These are phyloP conservation scores for Phylloporus sp. DNA, from an alignment of 768 basidiomycete genomes.

Conservation along the genomic window DNA sequence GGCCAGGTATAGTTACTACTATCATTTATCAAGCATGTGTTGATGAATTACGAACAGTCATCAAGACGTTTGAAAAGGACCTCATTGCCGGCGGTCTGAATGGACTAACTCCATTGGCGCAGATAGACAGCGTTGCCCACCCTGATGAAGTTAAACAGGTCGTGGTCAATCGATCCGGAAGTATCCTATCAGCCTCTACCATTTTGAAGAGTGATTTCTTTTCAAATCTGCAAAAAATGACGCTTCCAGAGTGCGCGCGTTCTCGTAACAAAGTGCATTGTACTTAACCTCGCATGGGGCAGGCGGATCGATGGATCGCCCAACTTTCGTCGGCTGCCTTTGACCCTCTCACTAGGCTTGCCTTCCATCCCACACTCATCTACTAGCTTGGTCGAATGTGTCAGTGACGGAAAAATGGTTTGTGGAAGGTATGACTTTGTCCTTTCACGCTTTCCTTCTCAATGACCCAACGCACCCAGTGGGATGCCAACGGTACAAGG, in stretches of 20 bases:
- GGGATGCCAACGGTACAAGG: conserved; percentile 96
- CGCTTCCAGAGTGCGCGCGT: conserved; percentile 74
- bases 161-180: conserved; percentile 79
- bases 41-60: conserved; percentile 47
- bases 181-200: conserved; percentile 83
- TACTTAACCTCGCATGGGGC: background rate
- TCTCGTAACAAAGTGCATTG: background rate
- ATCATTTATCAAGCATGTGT: background rate
- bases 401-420: conserved; percentile 53
- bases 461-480: conserved; percentile 35
- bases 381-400: conserved; percentile 33
- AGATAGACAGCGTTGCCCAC: conserved; percentile 69
- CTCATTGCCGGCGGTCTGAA: conserved; percentile 71
- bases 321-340: conserved; percentile 81
- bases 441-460: conserved; percentile 7
- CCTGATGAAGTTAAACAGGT: conserved; percentile 89
- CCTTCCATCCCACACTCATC: conserved; percentile 29
- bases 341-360: conserved; percentile 42
- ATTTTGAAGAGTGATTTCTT: conserved; percentile 97
- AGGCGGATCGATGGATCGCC: conserved; percentile 91
- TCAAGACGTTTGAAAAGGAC: conserved; percentile 93
- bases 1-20: conserved; percentile 57
- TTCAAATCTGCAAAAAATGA: conserved; percentile 93
- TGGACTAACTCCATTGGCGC: conserved; percentile 76
- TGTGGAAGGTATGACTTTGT: conserved; percentile 60